A percentile compares a stretch with the other conserved stretches of the same genome.
These are phyloP conservation scores for Agrocybe chaxingu DNA, from an alignment of 768 basidiomycete species.

Conservation along the genomic window DNA sequence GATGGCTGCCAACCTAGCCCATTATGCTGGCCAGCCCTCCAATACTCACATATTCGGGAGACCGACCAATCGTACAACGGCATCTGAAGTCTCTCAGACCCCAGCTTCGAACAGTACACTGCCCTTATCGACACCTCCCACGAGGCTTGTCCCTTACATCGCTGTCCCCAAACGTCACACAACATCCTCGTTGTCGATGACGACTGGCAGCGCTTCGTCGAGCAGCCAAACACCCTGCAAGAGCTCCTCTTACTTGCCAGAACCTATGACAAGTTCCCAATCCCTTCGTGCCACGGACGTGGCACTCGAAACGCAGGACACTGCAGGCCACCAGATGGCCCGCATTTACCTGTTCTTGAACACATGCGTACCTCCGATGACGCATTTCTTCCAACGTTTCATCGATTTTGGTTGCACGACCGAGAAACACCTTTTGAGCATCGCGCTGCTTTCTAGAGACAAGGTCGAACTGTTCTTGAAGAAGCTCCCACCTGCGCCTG, in stretches of 20 bases:
- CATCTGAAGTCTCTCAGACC: neutral
- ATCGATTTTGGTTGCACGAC: constrained; percentile 6
- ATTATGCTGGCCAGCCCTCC: neutral
- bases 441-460: constrained; percentile 5
- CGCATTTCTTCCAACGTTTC: constrained; percentile 8
- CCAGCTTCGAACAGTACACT: neutral
- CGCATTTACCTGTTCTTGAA: constrained; percentile 9
- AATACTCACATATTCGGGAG: neutral
- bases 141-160: neutral
- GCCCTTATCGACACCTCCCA: neutral
- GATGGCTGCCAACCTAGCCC: neutral
- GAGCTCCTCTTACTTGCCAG: too few species aligned
- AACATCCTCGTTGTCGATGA: too few species aligned
- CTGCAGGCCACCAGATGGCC: neutral
- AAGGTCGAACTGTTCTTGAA: constrained; percentile 5
- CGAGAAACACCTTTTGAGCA: constrained; percentile 7
- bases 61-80: neutral
- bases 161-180: neutral
- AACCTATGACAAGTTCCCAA: too few species aligned
- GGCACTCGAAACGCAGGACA: too few species aligned
- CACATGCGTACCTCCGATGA: constrained; percentile 10
- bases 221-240: too few species aligned
- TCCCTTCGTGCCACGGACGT: too few species aligned
- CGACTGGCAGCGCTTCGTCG: too few species aligned
- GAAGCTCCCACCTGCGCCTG: neutral